Conservation (phyloP, 768 basidiomycete genomes). For the Obba rivulosa region DNA sequence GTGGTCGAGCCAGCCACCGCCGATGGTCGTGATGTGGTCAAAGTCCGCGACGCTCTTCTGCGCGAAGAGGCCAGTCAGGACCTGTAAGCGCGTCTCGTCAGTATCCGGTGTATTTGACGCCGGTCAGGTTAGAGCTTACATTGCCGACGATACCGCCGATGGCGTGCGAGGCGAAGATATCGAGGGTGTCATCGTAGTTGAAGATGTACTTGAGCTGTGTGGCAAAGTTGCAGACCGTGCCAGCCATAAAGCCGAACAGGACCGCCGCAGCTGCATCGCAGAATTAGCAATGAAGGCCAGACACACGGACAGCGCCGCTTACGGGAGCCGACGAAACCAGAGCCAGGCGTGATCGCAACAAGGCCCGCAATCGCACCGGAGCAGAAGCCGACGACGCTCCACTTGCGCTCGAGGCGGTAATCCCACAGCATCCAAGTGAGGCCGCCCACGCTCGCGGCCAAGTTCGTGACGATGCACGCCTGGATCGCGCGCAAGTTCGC, state of each 20-base stretch:
- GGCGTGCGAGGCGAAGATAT: constrained; percentile 86
- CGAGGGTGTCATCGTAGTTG: constrained; percentile 74
- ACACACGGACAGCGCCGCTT: constrained; percentile 20
- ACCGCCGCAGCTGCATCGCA: constrained; percentile 62
- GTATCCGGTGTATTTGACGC: constrained; percentile 36
- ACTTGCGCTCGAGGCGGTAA: constrained; percentile 89
- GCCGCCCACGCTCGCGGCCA: constrained; percentile 85
- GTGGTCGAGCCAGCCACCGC: constrained; percentile 87
- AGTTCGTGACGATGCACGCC: constrained; percentile 91
- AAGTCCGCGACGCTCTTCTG: constrained; percentile 73
- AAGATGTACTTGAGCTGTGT: constrained; percentile 87
- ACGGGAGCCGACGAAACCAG: constrained; percentile 78
- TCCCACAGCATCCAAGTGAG: constrained; percentile 95
- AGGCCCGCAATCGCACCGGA: constrained; percentile 90
- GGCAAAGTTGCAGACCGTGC: constrained; percentile 88
- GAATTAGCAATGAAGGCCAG: background rate
- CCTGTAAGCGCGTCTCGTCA: constrained; percentile 51
- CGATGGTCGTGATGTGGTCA: constrained; percentile 54
- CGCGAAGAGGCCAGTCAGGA: constrained; percentile 86
- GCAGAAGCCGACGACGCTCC: constrained; percentile 93
- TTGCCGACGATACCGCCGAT: constrained; percentile 80
- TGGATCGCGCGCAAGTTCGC: constrained; percentile 85
- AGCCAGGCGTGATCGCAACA: constrained; percentile 85
- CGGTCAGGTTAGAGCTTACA: constrained; percentile 13
- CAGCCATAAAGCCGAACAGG: constrained; percentile 79